These are phyloP conservation scores for Stellera chamaejasme DNA, from an alignment of 345 rosid genomes.

Conservation along the genomic window DNA sequence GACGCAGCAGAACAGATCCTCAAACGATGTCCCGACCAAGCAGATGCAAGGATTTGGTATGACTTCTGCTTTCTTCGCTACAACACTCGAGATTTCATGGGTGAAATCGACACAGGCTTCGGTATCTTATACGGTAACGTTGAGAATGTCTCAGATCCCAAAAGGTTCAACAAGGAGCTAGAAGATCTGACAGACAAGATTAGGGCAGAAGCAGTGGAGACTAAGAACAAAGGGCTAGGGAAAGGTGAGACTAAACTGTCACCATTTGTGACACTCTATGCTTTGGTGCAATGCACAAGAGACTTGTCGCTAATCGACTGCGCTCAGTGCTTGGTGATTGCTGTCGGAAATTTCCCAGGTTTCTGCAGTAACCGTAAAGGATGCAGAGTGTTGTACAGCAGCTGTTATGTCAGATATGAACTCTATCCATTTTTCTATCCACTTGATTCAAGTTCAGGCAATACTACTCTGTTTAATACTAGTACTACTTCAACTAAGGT, in stretches of 20 bases:
- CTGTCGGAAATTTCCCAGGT: constrained; percentile 40
- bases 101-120: constrained; percentile 40
- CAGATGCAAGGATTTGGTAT: constrained; percentile 59
- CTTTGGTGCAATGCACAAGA: constrained; percentile 62
- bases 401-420: constrained; percentile 69
- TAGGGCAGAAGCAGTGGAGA: constrained; percentile 43
- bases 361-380: constrained; percentile 48
- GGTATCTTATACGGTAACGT: constrained; percentile 45
- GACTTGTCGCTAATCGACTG: constrained; percentile 47
- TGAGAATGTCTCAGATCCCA: constrained; percentile 46
- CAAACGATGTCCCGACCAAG: constrained; percentile 40
- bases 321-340: constrained; percentile 70
- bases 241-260: constrained; percentile 45
- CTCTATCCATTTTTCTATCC: constrained; percentile 81
- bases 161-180: constrained; percentile 37
- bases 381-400: constrained; percentile 57
- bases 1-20: constrained; percentile 57
- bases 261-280: constrained; percentile 48
- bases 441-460: constrained; percentile 27
- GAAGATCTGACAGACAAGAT: constrained; percentile 38
- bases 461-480: constrained; percentile 13
- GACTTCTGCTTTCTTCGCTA: constrained; percentile 65
- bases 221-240: constrained; percentile 45
- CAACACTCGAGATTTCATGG: constrained; percentile 28
- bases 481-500: constrained; percentile 13